phyloP scores from a whole-genome alignment of 495 filamentous ascomycete species.

The Penicillium riverlandense region DNA sequence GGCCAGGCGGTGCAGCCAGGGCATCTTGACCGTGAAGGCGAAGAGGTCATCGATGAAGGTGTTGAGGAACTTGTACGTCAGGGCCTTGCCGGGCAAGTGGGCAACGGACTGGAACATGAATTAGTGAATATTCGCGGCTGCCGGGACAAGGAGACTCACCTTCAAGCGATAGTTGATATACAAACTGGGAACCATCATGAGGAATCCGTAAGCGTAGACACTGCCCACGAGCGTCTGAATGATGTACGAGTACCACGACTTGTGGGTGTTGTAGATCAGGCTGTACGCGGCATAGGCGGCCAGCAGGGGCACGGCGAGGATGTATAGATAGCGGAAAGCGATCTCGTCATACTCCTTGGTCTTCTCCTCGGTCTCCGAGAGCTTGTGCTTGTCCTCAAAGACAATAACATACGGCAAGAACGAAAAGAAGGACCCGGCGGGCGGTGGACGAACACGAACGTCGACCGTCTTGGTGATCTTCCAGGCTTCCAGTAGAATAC shows the following conservation, averaged over 20 bases:
- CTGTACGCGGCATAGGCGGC: constrained; percentile 86
- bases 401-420: constrained; percentile 75
- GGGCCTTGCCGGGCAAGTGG: constrained; percentile 91
- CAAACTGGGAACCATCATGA: constrained; percentile 97
- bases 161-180: constrained; percentile 99
- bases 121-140: background rate
- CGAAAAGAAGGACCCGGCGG: constrained; percentile 55
- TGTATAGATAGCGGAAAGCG: constrained; percentile 94
- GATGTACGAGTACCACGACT: constrained; percentile 95
- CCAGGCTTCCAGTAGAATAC: constrained; percentile 93
- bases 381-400: constrained; percentile 96
- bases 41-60: constrained; percentile 85
- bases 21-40: constrained; percentile 99
- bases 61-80: constrained; percentile 93
- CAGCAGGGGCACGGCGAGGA: constrained; percentile 81
- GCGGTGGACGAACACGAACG: constrained; percentile 68
- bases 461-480: constrained; percentile 97
- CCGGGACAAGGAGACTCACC: constrained; percentile 21
- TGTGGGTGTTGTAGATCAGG: constrained; percentile 88
- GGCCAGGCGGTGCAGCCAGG: constrained; percentile 86
- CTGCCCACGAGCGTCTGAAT: constrained; percentile 88
- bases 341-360: constrained; percentile 98
- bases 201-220: constrained; percentile 95
- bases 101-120: constrained; percentile 60
- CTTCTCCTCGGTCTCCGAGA: constrained; percentile 91